Evolutionary conservation across 129 eudicot genomes (phyloP).

Genomic region (Oenanthe sinensis): DNA sequence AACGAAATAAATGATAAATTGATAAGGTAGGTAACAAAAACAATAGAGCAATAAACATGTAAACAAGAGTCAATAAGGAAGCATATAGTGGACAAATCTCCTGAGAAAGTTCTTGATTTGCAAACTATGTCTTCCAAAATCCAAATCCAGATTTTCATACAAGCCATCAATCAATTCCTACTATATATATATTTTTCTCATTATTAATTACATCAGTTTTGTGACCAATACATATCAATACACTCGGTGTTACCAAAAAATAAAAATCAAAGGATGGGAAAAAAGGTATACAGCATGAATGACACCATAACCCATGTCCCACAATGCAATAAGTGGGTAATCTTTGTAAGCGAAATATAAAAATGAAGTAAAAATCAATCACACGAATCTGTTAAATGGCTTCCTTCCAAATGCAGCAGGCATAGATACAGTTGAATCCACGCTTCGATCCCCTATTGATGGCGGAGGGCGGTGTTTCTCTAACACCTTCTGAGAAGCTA

Average conservation of each 20-base stretch:
- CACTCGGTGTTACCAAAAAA: background rate
- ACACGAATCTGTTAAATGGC: slow-evolving; percentile 72
- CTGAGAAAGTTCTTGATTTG: no score
- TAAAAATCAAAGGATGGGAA: background rate
- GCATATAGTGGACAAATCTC: no score
- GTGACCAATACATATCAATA: background rate
- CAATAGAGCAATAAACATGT: no score
- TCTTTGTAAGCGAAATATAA: background rate
- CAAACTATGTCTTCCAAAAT: background rate
- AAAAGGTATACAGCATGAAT: background rate
- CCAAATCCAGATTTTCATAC: background rate
- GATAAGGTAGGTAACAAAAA: no score
- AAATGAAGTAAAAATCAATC: background rate
- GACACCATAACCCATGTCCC: background rate
- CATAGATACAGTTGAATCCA: slow-evolving; percentile 82
- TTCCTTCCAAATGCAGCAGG: slow-evolving; percentile 71
- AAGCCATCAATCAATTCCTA: slow-evolving; percentile 6
- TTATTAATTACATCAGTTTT: slow-evolving; percentile 6
- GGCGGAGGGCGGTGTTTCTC: slow-evolving; percentile 46
- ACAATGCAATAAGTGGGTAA: background rate
- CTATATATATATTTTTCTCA: background rate
- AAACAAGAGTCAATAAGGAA: no score
- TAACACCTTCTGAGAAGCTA: slow-evolving; percentile 33
- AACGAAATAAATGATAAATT: no score
- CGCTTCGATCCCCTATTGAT: slow-evolving; percentile 61